Evolutionary conservation across 2,329 filamentous ascomycete genomes (phyloP).

Genomic region (Alternaria panax): DNA sequence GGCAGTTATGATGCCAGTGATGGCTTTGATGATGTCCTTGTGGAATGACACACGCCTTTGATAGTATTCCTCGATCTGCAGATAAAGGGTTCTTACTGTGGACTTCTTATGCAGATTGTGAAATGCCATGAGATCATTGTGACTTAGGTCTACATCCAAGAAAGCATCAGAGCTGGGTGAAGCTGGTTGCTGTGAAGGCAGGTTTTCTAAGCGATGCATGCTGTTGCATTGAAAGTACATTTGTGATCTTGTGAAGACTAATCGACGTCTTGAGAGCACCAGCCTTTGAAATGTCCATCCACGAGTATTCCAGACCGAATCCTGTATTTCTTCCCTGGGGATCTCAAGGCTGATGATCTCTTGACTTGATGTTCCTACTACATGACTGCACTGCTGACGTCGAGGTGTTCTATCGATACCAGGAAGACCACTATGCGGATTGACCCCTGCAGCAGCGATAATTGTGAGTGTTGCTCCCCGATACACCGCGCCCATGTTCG

Average conservation of each 20-base stretch:
- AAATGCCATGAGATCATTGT: neutral
- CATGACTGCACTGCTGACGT: neutral
- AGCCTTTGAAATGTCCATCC: neutral
- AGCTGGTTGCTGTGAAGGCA: neutral
- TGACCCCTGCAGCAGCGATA: neutral
- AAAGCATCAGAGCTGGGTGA: neutral
- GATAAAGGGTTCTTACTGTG: neutral
- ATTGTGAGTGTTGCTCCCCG: neutral
- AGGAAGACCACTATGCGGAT: neutral
- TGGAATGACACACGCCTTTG: neutral
- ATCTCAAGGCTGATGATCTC: neutral
- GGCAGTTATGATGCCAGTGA: neutral
- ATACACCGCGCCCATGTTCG: neutral
- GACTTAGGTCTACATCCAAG: neutral
- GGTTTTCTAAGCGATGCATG: neutral
- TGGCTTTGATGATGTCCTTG: neutral
- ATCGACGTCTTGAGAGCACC: neutral
- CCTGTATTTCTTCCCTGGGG: accelerated
- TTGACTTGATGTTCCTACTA: neutral
- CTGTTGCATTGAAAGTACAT: neutral
- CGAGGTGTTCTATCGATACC: neutral
- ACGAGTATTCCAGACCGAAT: neutral
- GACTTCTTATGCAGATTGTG: neutral
- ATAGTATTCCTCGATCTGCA: neutral
- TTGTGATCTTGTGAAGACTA: neutral